Conservation (phyloP, 1,284 basidiomycete genomes). For the Malassezia pachydermatis region DNA sequence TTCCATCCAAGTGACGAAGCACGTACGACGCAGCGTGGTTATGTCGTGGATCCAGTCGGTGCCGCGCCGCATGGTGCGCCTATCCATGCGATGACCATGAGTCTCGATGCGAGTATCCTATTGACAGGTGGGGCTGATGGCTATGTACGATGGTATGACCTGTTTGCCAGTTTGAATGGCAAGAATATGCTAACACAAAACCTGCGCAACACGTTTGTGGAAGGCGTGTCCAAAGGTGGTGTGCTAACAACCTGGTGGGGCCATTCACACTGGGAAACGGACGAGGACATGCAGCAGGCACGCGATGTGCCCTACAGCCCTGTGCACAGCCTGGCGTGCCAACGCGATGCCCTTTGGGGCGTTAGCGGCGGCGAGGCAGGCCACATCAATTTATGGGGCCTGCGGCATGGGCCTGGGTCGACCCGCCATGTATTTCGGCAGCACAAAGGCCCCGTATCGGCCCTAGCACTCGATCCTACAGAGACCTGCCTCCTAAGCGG, state of each 20-base stretch:
- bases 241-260: constrained; percentile 79
- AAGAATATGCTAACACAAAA: constrained; percentile 78
- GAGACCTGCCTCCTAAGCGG: constrained; percentile 80
- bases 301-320: constrained; percentile 31
- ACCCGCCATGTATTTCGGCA: constrained; percentile 63
- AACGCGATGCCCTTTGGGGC: constrained; percentile 41
- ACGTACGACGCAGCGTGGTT: constrained; percentile 14
- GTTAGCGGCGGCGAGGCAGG: constrained; percentile 38
- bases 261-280: constrained; percentile 47
- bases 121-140: constrained; percentile 87
- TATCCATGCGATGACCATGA: constrained; percentile 72
- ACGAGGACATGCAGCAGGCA: background rate
- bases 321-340: constrained; percentile 41
- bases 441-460: constrained; percentile 69
- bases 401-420: constrained; percentile 81
- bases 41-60: constrained; percentile 72
- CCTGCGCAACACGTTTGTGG: constrained; percentile 79
- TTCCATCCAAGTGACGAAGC: constrained; percentile 10
- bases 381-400: constrained; percentile 66
- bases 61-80: constrained; percentile 79
- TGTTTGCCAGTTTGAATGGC: constrained; percentile 76
- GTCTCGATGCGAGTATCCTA: constrained; percentile 76
- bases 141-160: constrained; percentile 83
- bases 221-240: constrained; percentile 80
- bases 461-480: constrained; percentile 65